Evolutionary conservation across 129 eudicot species (phyloP), one percentile per base, ranked within the genome.

Genomic region (Escallonia rubra): DNA sequence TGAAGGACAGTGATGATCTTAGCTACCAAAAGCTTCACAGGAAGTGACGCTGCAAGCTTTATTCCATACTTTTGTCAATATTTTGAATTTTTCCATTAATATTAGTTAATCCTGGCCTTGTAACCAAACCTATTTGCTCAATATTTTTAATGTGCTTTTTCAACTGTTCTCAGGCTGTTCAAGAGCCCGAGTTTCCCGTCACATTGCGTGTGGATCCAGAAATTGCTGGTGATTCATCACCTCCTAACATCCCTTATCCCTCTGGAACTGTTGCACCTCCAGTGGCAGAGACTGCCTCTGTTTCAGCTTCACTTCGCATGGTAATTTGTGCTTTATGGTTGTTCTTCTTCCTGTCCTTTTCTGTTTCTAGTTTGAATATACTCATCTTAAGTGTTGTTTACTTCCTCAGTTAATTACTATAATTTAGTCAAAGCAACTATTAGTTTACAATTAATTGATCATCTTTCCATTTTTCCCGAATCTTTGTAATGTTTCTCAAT

Each of bases 251-350:
- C 61, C 97, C 87, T 80, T 14, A 80, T 13, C 70, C 71, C 10
- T 64, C 80, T 61, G 67, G 80, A n/a, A 71, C 70, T 59, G 80
- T 58, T 71, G 81, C 84, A 40, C 84, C 84, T 76, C 70, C 91
- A 58, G 45, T 80, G 52, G 73, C 90, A 59, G 98, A 93, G 65
- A 82, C 70, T 72, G 90, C 93, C 77, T 73, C 95, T 10, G 80
- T 81, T 13, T 68, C 87, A 72, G 95, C 96, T 69, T 94, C 99
- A 56, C 90, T 94, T 68, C 95, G 99, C 73, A 73, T 56, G 88
- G 99, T 94, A 81, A 66, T 77, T 54, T 68, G 50, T 56, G 11
- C 41, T 14, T 42, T 34, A 59, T 48, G 54, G 4, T 51, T 23
- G 34, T 41, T 67, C 16, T 79, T 43, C 41, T 41, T 66, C 10